Conservation (phyloP, 1,284 basidiomycete genomes). For the Sanguinoderma infundibulare region DNA sequence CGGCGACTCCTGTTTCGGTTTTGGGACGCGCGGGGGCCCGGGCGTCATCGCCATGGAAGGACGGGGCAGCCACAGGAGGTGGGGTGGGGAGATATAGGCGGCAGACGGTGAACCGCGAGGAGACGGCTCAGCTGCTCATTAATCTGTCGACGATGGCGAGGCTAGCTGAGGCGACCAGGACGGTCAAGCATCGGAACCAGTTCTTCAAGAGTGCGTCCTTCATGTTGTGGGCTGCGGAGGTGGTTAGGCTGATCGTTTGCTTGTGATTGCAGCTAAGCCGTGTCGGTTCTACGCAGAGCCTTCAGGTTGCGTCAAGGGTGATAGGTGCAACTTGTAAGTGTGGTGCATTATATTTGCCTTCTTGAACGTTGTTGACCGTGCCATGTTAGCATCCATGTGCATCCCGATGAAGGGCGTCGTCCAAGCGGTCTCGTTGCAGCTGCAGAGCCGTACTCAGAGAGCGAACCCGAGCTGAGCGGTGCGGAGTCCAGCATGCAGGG, state of each 20-base stretch:
- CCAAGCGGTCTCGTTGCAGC: conserved; percentile 5
- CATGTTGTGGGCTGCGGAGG: neutral
- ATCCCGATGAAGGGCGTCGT: conserved; percentile 6
- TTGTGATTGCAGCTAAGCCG: conserved; percentile 56
- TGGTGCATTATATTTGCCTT: neutral
- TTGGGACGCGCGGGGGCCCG: no score
- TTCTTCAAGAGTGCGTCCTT: conserved; percentile 31
- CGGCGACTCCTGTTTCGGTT: conserved; percentile 20
- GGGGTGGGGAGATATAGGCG: neutral
- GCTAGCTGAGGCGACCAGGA: neutral
- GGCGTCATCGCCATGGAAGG: neutral
- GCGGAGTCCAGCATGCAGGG: conserved; percentile 20
- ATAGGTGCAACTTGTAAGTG: conserved; percentile 71
- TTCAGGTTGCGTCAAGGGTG: conserved; percentile 60
- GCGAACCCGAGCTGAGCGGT: conserved; percentile 19
- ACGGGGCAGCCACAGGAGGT: neutral
- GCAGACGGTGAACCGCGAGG: neutral
- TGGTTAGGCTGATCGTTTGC: neutral
- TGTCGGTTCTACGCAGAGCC: conserved; percentile 60
- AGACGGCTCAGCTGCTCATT: neutral
- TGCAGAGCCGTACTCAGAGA: conserved; percentile 3
- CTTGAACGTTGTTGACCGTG: neutral
- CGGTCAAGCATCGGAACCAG: conserved; percentile 15
- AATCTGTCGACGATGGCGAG: neutral
- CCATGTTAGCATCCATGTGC: conserved; percentile 16